Evolutionary conservation across 2,329 filamentous ascomycete genomes (phyloP), one percentile per base, ranked within the genome.

Genomic region (Pestalotiopsis sp.): DNA sequence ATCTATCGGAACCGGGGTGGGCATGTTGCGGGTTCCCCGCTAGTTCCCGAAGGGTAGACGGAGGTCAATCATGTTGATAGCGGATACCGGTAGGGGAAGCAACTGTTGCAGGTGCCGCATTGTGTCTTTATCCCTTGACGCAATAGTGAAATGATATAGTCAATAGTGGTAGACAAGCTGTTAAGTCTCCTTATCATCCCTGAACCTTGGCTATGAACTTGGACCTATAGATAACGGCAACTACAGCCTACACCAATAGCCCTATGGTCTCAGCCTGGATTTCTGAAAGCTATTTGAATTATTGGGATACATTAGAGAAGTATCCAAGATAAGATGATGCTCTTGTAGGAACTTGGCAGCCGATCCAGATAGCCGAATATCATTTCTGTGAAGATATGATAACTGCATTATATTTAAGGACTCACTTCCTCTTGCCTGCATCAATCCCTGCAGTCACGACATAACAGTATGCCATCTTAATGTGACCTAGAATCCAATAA

Each of bases 151-250:
- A 36, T 36, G 31, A 9, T 36, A 36, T 36, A 36, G 31, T 36
- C 31, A 36, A 36, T 36, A 36, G 31, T 36, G 31, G 31, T 36
- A 9, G 31, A 9, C 31, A 36, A 9, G 31, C 31, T 9, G 7
- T 27, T 3, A 36, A 14, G 25, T 27, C 36, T 12, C 11, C 57
- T 59, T 6, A 6, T 36, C 17, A 27, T 23, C 57, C 57, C 57
- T 36, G 23, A 36, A 36, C 57, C 57, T 59, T 36, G 57, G 3
- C 11, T 20, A 52, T 17, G 20, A 17, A 17, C 14, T 20, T 27
- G 57, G 23, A 59, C 57, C 20, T 59, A 59, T 59, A 62, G 59
- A 62, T 62, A 62, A 62, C 59, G 25, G 57, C 59, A 62, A 36
- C 36, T 4, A 62, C 36, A 36, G 31, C 31, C 31, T 9, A 25